Base-by-base conservation (phyloP, 495 filamentous ascomycete genomes). In the Collariella sp. region DNA sequence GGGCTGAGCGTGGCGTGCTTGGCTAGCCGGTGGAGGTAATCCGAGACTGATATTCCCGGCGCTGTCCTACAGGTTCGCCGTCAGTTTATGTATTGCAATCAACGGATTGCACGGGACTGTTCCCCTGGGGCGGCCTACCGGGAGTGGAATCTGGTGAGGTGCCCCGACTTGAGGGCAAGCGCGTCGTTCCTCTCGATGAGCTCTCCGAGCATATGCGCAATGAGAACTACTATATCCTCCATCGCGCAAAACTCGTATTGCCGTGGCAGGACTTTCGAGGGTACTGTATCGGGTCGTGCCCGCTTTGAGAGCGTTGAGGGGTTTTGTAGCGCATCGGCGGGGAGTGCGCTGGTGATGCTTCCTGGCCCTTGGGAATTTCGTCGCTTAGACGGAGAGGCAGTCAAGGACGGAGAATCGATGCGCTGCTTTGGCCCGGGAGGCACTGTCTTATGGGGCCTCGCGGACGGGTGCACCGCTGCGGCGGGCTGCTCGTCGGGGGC, bases 171-270 rank as follows among this genome's bases (percentile, higher is more conserved):
- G 43, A 96, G 77, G 46, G 90, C 90, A 54, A 96, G 85, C 40
- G 79, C 80, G 69, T 98, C 93, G 64, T 98, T 98, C 49, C 88
- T 86, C 51, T 86, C 83, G 60, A 98, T 90, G 18, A 98, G 76
- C 70, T 98, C 93, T 67, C 88, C 81, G 18, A 98, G 78, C 93
- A 98, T 96, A 65, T 91, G 89, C 46, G 90, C 82, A 54, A 98
- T 95, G 58, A 97, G 75, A 31, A 87, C 76, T 7, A 95, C 93
- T 59, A 98, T 76, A 69, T 95, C 88, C 59, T 86, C 83, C 16
- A 86, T 79, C 46, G 87, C 78, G 59, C 87, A 91, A 22, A 77
- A 68, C 60, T 93, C 87, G 69, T 98, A 98, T 60, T 76, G 70
- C 33, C 72, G 62, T 6, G 93, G 90, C 67, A 98, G 74, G 22